Evolutionary conservation across 495 filamentous ascomycete genomes (phyloP).

Genomic region (Aspergillus carlsbadensis): DNA sequence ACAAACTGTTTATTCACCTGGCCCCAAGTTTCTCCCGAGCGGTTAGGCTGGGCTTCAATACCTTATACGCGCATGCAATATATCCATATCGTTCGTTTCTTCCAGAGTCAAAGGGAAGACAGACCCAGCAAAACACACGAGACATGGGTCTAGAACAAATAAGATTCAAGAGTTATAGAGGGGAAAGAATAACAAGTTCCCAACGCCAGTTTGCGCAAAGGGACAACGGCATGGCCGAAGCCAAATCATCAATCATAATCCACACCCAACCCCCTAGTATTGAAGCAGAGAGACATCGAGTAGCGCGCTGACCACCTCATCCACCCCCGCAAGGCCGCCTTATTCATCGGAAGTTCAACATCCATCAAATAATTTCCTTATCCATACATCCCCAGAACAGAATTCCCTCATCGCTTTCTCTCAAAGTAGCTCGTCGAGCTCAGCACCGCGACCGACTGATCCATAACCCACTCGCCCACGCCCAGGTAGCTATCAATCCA

Average conservation of each 20-base stretch:
- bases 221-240: background rate
- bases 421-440: constrained; percentile 87
- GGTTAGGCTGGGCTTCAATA: too few relatives aligned
- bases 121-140: background rate
- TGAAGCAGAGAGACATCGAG: background rate
- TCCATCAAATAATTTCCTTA: background rate
- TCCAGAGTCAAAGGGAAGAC: background rate
- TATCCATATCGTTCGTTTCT: too few relatives aligned
- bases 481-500: constrained; percentile 96
- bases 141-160: background rate
- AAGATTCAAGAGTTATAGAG: background rate
- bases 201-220: constrained; percentile 2
- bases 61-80: too few relatives aligned
- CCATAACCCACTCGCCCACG: constrained; percentile 97
- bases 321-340: background rate
- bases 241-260: constrained; percentile 16
- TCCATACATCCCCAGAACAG: background rate
- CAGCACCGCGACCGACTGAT: constrained; percentile 89
- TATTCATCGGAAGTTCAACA: background rate
- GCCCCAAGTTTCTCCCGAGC: too few relatives aligned
- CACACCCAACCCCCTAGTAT: background rate
- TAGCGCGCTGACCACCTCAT: too few relatives aligned
- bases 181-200: background rate
- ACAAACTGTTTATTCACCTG: too few relatives aligned
- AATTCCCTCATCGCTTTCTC: constrained; percentile 63